Percentiles rank a stretch among this genome's conserved stretches.
Evolutionary conservation across 2,329 filamentous ascomycete species (phyloP).

Genomic region (Uncinocarpus reesii): DNA sequence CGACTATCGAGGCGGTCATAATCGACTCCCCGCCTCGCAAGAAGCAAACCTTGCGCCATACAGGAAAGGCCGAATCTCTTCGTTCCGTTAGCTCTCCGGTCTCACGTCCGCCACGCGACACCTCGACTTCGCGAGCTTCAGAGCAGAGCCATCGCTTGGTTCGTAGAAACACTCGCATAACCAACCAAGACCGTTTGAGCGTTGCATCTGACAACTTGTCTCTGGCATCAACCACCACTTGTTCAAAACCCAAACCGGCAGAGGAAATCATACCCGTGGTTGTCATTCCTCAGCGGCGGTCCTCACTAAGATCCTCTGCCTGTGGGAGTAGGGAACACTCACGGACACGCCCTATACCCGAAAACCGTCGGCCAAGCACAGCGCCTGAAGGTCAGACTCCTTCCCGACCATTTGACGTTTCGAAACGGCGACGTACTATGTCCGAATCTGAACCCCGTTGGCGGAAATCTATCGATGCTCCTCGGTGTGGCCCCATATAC

Average conservation of each 20-base stretch:
- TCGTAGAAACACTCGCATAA: slow-evolving; percentile 43
- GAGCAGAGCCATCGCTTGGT: slow-evolving; percentile 39
- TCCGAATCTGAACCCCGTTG: slow-evolving; percentile 31
- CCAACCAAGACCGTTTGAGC: slow-evolving; percentile 38
- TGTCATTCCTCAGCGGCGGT: slow-evolving; percentile 39
- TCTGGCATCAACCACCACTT: slow-evolving; percentile 19
- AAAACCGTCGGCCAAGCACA: slow-evolving; percentile 27
- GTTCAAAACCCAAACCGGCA: slow-evolving; percentile 20
- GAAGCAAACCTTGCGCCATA: slow-evolving; percentile 43
- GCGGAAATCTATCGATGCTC: slow-evolving; percentile 19
- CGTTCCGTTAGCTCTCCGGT: slow-evolving; percentile 39
- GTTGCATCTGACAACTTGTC: slow-evolving; percentile 35
- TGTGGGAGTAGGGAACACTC: slow-evolving; percentile 32
- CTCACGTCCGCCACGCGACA: slow-evolving; percentile 37
- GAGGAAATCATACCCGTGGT: slow-evolving; percentile 39
- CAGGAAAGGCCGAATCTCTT: slow-evolving; percentile 44
- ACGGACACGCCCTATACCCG: slow-evolving; percentile 24
- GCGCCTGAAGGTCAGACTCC: slow-evolving; percentile 25
- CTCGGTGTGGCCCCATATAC: slow-evolving; percentile 10
- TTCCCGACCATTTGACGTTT: slow-evolving; percentile 25
- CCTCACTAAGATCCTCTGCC: slow-evolving; percentile 34
- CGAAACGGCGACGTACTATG: slow-evolving; percentile 28
- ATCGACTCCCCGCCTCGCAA: slow-evolving; percentile 41
- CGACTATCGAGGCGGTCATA: slow-evolving; percentile 48
- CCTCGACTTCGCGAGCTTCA: slow-evolving; percentile 34